These are phyloP conservation scores for Rhizopogon roseolus DNA, from an alignment of 768 basidiomycete genomes.

Conservation along the genomic window DNA sequence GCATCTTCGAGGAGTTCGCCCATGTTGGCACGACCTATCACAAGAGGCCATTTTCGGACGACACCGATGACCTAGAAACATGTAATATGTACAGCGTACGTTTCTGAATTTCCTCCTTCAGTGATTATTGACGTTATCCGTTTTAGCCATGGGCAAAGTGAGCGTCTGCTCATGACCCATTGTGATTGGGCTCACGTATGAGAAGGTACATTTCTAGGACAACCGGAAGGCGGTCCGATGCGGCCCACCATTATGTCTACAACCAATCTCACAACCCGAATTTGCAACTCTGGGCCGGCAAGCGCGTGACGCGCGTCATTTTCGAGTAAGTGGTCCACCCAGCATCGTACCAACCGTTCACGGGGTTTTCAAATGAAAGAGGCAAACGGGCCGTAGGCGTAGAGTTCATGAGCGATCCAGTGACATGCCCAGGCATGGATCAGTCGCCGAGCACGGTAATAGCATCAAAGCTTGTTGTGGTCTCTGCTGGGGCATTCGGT, in stretches of 20 bases:
- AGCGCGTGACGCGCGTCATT: too few species aligned
- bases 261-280: constrained; percentile 24
- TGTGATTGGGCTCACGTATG: neutral
- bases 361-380: too few species aligned
- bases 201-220: constrained; percentile 47
- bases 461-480: constrained; percentile 31
- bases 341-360: too few species aligned
- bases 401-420: constrained; percentile 27
- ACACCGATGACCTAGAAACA: constrained; percentile 40
- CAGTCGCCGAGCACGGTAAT: constrained; percentile 11
- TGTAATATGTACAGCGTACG: constrained; percentile 20
- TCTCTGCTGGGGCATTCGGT: constrained; percentile 37
- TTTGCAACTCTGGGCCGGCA: too few species aligned
- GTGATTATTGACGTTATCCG: neutral
- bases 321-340: too few species aligned
- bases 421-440: constrained; percentile 13
- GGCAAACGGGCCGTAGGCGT: constrained; percentile 31
- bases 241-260: constrained; percentile 34
- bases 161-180: neutral
- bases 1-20: constrained; percentile 38
- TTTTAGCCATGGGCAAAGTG: constrained; percentile 15
- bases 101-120: neutral
- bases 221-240: constrained; percentile 29
- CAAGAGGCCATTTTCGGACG: constrained; percentile 37
- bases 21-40: constrained; percentile 43